These are phyloP conservation scores for Mortierella sp. DNA, from an alignment of 371 early-diverging fungal genomes.

Conservation along the genomic window DNA sequence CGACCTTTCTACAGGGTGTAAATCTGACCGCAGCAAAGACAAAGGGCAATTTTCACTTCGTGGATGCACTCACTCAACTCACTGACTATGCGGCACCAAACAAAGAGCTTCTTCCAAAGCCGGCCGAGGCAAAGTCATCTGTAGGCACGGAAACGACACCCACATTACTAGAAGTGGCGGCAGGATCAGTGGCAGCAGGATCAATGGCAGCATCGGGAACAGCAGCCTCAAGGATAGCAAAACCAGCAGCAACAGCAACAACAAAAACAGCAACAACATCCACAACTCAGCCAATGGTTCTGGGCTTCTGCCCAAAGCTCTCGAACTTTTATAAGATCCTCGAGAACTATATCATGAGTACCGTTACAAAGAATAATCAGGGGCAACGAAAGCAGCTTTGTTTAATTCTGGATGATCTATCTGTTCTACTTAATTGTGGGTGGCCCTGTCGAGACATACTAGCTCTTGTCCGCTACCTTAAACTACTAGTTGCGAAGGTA, in stretches of 20 bases:
- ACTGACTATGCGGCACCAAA: conserved; percentile 53
- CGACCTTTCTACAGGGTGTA: conserved; percentile 63
- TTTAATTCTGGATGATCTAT: conserved; percentile 75
- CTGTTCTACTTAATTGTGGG: conserved; percentile 68
- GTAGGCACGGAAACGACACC: conserved; percentile 50
- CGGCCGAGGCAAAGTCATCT: conserved; percentile 56
- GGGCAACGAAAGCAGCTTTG: conserved; percentile 52
- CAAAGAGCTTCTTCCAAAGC: conserved; percentile 56
- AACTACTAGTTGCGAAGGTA: conserved; percentile 59
- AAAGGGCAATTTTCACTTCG: conserved; percentile 65
- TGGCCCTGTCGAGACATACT: conserved; percentile 60
- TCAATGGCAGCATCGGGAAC: conserved; percentile 30
- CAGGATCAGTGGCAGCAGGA: conserved; percentile 57
- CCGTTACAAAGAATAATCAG: conserved; percentile 7
- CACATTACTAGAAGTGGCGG: conserved; percentile 14
- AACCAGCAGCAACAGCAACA: background rate
- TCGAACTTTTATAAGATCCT: conserved; percentile 37
- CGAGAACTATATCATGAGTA: conserved; percentile 35
- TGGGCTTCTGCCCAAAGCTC: conserved; percentile 48
- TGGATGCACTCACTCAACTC: conserved; percentile 76
- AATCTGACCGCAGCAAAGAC: conserved; percentile 68
- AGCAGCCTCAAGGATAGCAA: conserved; percentile 7
- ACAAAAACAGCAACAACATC: conserved; percentile 45
- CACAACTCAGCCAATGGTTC: conserved; percentile 31
- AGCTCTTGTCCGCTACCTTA: conserved; percentile 63